Conservation (phyloP, 2,329 filamentous ascomycete species). For the Fusarium sp. region DNA sequence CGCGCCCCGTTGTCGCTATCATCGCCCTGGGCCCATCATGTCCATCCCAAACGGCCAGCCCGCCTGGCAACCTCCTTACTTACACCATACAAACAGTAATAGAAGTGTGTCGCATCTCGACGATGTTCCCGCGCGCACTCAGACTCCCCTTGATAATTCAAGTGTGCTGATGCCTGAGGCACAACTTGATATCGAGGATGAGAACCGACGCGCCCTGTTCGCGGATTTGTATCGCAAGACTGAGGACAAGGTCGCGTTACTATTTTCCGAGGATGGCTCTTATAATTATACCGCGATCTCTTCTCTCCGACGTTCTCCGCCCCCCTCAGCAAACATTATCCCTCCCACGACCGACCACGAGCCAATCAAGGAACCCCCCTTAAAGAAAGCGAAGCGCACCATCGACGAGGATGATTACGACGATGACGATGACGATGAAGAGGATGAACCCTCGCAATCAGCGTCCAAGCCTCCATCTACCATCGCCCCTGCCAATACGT, state of each 20-base stretch:
- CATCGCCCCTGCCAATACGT: slow-evolving; percentile 63
- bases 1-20: slow-evolving; percentile 59
- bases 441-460: slow-evolving; percentile 64
- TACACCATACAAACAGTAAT: slow-evolving; percentile 59
- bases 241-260: slow-evolving; percentile 78
- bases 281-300: slow-evolving; percentile 66
- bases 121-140: slow-evolving; percentile 65
- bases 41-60: slow-evolving; percentile 74
- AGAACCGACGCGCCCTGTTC: slow-evolving; percentile 79
- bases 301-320: slow-evolving; percentile 59
- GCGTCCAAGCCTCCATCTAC: slow-evolving; percentile 63
- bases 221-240: slow-evolving; percentile 80
- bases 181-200: slow-evolving; percentile 71
- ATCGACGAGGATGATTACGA: slow-evolving; percentile 90
- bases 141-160: slow-evolving; percentile 63
- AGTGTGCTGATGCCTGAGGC: slow-evolving; percentile 69
- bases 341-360: slow-evolving; percentile 69
- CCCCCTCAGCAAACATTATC: slow-evolving; percentile 54
- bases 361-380: slow-evolving; percentile 68
- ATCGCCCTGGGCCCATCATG: slow-evolving; percentile 67
- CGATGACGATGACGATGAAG: slow-evolving; percentile 81
- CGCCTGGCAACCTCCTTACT: slow-evolving; percentile 70
- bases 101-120: slow-evolving; percentile 68
- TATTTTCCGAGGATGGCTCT: slow-evolving; percentile 73
- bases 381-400: slow-evolving; percentile 79